A percentile compares a stretch with the other conserved stretches of the same genome.
Conservation (phyloP, 1,139 yeast species). For the Magnusiomyces ingens region DNA sequence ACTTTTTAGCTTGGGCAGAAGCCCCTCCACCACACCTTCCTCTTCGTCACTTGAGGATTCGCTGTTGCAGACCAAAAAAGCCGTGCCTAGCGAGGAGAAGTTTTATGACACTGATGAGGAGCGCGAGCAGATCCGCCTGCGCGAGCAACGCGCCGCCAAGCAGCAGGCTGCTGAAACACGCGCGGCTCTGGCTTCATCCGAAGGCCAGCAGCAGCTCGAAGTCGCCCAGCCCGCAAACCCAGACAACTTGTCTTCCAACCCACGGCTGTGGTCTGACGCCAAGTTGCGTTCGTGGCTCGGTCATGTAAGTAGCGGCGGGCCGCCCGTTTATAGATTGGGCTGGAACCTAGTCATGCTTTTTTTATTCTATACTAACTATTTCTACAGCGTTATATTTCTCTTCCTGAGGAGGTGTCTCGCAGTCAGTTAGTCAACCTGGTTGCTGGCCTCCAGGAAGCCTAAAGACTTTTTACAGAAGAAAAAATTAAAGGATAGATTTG, state of each 20-base stretch:
- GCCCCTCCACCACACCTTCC: too few relatives aligned
- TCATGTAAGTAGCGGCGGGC: conserved; percentile 17
- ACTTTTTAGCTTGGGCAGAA: too few relatives aligned
- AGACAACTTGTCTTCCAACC: conserved; percentile 15
- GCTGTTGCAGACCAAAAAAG: too few relatives aligned
- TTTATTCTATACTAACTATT: background rate
- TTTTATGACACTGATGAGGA: background rate
- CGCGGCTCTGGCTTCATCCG: background rate
- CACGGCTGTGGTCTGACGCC: conserved; percentile 21
- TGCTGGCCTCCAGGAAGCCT: conserved; percentile 6
- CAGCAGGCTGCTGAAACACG: background rate
- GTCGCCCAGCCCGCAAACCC: too few relatives aligned
- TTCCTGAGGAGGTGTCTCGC: conserved; percentile 22
- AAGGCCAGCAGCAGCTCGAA: background rate
- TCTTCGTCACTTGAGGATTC: too few relatives aligned
- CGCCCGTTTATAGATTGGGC: background rate
- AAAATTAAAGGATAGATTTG: background rate
- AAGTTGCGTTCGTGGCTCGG: conserved; percentile 22
- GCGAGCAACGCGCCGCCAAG: background rate
- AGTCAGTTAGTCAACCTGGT: conserved; percentile 21
- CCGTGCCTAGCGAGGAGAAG: background rate
- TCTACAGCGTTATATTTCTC: conserved; percentile 22
- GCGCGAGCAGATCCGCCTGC: background rate
- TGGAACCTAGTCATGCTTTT: background rate
- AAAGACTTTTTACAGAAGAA: background rate